Conservation (phyloP, 352 stramenopile species). For the Phytophthora cactorum region DNA sequence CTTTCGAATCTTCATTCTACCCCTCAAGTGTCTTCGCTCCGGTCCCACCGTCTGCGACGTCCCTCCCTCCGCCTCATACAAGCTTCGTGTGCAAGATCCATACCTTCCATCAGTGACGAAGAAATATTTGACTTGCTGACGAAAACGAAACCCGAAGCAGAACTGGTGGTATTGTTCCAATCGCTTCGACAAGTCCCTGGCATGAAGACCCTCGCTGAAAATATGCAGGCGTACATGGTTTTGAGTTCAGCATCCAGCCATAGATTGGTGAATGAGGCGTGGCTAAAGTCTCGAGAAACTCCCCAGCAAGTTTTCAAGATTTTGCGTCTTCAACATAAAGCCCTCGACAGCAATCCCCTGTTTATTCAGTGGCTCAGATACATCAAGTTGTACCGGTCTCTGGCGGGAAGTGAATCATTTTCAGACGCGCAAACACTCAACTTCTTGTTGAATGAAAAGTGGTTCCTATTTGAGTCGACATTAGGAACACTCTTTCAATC, state of each 20-base stretch:
- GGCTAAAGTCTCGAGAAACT: not conserved
- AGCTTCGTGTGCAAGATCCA: too few relatives aligned
- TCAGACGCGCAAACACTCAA: not conserved
- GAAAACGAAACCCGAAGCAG: not conserved
- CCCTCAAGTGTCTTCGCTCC: too few relatives aligned
- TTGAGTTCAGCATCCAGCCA: not conserved
- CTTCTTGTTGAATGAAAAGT: not conserved
- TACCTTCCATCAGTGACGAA: not conserved
- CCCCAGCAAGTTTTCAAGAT: not conserved
- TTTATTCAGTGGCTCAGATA: conserved; percentile 2
- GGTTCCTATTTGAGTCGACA: not conserved
- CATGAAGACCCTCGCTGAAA: not conserved
- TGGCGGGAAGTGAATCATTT: not conserved
- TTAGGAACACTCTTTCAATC: too few relatives aligned
- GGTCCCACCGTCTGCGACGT: too few relatives aligned
- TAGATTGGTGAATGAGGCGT: not conserved
- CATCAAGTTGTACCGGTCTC: not conserved
- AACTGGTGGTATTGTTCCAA: not conserved
- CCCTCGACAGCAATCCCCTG: conserved; percentile 5
- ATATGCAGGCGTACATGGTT: not conserved
- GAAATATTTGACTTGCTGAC: not conserved
- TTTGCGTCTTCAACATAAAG: not conserved
- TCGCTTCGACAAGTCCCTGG: not conserved
- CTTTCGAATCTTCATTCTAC: too few relatives aligned
- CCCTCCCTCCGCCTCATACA: too few relatives aligned